Base-by-base conservation (phyloP, 208 protist genomes). In the Wallacemonas rigidus region DNA sequence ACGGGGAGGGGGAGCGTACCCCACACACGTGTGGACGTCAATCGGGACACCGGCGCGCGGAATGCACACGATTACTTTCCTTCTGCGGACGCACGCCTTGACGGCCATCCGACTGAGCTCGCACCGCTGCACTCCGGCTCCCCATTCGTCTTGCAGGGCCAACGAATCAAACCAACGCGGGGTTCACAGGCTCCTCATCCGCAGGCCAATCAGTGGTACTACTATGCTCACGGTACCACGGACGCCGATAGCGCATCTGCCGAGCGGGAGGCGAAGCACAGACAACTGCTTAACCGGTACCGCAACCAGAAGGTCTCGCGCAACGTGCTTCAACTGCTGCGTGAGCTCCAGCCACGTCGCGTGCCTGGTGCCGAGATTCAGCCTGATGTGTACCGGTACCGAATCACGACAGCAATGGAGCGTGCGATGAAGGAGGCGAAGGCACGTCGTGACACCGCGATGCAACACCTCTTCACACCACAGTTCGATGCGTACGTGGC, bases 401-500 rank as follows among this genome's bases (percentile, higher is more conserved):
- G 68, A 14, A 53, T 74, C 36, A 56, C 68, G 12, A 55, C 50
- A 9, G 38, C 60, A 6, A 45, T 50, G 57, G 57, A 58, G 58
- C 44, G 56, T 11, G 55, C 54, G 45, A 38, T 72, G 14, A 15
- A 65, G 35, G 58, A 72, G 17, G 58, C 67, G 14, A 47, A 67
- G 2, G 72, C 50, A 15, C 60, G 60, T 15, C 9, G 65, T 9
- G 38, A 55, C n/a, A 17, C 36, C 4, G 50, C 53, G 12, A 55
- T 55, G 50, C 9, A 60, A 12, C 17, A 48, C 11, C 17, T 57
- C 14, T 38, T 60, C 9, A 12, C 65, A 15, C 50, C 65, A n/a
- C 50, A 76, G 35, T 91, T 91, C 60, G 64, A 84, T 14, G 67
- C 63, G 15, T 80, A 85, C 39, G 71, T 91, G 58, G 57, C 63